Evolutionary conservation across 495 filamentous ascomycete genomes (phyloP), one percentile per base, ranked within the genome.

Genomic region (Aspergillus egyptiacus): DNA sequence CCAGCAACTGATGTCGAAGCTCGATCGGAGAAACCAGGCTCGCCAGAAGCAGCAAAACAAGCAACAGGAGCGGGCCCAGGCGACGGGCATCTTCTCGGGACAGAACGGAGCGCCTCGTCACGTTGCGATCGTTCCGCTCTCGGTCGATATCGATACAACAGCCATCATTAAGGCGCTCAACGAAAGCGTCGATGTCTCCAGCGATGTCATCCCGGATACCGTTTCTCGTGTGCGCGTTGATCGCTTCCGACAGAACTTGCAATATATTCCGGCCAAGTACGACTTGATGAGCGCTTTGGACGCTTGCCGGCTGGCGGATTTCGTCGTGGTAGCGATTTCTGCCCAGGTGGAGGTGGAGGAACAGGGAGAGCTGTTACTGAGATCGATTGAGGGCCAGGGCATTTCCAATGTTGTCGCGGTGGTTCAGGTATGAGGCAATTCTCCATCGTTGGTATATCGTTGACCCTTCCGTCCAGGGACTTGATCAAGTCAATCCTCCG

Each of bases 1-100:
- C 65, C 94, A 97, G 63, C 88, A 95, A 70, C 77, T 95, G 63
- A 94, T 95, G 87, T 95, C 91, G 28, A 98, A 96, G 69, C 73
- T 98, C 65, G 89, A 95, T 69, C 85, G 93, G 27, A 79, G 87
- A 59, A 96, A 98, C 67, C 88, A 91, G 71, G 86, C 87, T 37
- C 89, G 89, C 58, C 93, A 98, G 71, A 80, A 80, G 60, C 85
- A 89, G 54, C 75, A 79, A 53, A 68, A 78, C 54, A 96, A 96
- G 68, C 82, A 90, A 49, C 81, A 81, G 51, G 86, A 93, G 57
- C 83, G 89, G 58, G 70, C 79, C 38, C 84, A 82, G 35, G 83
- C 86, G 27, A 79, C 77, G 0, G 89, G 81, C 34, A 71, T 98
- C 8, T 98, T 98, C 57, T 64, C 79, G 24, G 93, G 93, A 0